These are phyloP conservation scores for Volvariella surrecta DNA, from an alignment of 1,284 basidiomycete species.

Conservation along the genomic window DNA sequence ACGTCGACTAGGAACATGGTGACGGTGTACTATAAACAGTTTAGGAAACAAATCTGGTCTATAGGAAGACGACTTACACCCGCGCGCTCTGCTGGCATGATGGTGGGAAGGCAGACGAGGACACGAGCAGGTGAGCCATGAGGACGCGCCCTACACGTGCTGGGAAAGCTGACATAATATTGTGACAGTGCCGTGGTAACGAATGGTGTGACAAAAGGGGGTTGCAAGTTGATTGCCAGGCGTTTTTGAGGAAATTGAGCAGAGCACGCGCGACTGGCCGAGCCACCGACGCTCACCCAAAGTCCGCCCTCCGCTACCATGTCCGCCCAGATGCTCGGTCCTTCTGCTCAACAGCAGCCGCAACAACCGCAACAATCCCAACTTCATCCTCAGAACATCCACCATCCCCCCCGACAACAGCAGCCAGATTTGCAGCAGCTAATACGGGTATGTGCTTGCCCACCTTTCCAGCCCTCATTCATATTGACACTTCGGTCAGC, in stretches of 20 bases:
- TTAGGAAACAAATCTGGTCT: slow-evolving; percentile 3
- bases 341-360: neutral
- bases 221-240: slow-evolving; percentile 17
- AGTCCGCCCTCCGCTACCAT: slow-evolving; percentile 4
- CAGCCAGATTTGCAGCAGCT: slow-evolving; percentile 28
- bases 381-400: slow-evolving; percentile 21
- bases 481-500: slow-evolving; percentile 20
- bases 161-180: slow-evolving; percentile 11
- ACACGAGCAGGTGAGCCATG: slow-evolving; percentile 2
- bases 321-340: slow-evolving; percentile 5
- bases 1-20: slow-evolving; percentile 85
- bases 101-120: slow-evolving; percentile 14
- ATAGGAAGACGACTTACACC: slow-evolving; percentile 40
- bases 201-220: neutral
- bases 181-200: slow-evolving; percentile 10
- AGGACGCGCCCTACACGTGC: slow-evolving; percentile 12
- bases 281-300: too few species aligned
- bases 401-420: slow-evolving; percentile 21
- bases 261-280: slow-evolving; percentile 15
- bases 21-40: slow-evolving; percentile 54
- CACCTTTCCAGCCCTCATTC: slow-evolving; percentile 9
- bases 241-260: slow-evolving; percentile 10
- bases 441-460: slow-evolving; percentile 22
- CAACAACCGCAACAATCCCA: slow-evolving; percentile 17
- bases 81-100: slow-evolving; percentile 69